phyloP scores from a whole-genome alignment of 2,329 filamentous ascomycete genomes.

The Fusarium lyarnte region DNA sequence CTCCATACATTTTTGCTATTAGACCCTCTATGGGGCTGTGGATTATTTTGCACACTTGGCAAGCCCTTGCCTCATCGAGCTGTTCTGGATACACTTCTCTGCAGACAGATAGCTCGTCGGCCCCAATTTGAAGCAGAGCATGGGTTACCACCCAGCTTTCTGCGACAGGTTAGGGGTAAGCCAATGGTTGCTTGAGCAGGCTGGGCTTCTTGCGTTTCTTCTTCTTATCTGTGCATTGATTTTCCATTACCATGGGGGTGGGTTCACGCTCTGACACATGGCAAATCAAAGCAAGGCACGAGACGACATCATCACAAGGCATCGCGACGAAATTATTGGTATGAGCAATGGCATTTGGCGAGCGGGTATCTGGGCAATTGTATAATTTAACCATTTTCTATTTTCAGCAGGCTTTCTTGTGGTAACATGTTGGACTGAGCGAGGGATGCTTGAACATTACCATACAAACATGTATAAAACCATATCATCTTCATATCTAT shows the following conservation, averaged over 20 bases:
- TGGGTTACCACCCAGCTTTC: slow-evolving; percentile 6
- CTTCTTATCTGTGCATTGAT: slow-evolving; percentile 18
- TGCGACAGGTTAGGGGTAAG: slow-evolving; percentile 1
- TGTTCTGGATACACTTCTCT: neutral
- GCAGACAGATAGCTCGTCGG: neutral
- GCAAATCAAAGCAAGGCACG: slow-evolving; percentile 1
- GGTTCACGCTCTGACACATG: neutral
- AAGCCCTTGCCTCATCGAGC: slow-evolving; percentile 1
- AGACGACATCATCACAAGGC: slow-evolving; percentile 15
- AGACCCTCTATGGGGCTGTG: neutral
- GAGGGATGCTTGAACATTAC: slow-evolving; percentile 10
- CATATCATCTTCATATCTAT: slow-evolving; percentile 5
- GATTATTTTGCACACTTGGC: neutral
- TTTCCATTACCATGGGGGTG: slow-evolving; percentile 17
- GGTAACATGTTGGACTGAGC: neutral
- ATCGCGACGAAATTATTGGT: slow-evolving; percentile 24
- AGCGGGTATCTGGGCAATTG: slow-evolving; percentile 31
- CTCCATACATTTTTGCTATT: neutral
- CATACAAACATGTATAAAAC: slow-evolving; percentile 31
- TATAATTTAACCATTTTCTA: slow-evolving; percentile 11
- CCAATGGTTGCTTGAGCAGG: slow-evolving; percentile 1
- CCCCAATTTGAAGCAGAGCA: slow-evolving; percentile 8
- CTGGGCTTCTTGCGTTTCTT: slow-evolving; percentile 1
- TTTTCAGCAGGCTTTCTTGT: neutral
- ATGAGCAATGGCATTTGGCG: slow-evolving; percentile 26